Base-by-base conservation (phyloP, 2,329 filamentous ascomycete genomes). In the Aspergillus amoenus region DNA sequence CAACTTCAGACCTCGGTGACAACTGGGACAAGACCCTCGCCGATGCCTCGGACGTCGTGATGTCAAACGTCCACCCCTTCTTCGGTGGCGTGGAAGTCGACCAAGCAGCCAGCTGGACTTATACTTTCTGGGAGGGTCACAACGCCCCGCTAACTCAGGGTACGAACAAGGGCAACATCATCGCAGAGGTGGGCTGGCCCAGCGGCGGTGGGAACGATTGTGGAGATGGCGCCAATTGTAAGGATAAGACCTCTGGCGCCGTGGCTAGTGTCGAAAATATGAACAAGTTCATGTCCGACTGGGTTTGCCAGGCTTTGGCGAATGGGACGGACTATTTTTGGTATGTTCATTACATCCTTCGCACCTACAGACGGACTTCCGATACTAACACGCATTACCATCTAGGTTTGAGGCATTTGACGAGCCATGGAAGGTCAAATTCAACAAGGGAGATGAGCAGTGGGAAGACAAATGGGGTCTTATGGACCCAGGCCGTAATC, bases 391-490 rank as follows among this genome's bases (percentile, higher is more conserved):
- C 11, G 12, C 34, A 27, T 12, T 30, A 55, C 58, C 13, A n/a
- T n/a, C 34, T 37, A 85, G 84, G 85, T 97, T 97, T 72, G 90
- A 93, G 70, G 91, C 92, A 9, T 97, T 97, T 71, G 93, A 97
- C 71, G 93, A 97, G 80, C 92, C 92, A 2, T 97, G 93, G 93
- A 97, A 97, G 78, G 79, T 88, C 55, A 69, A 74, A 17, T 96
- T 87, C 77, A 88, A 97, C 72, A 79, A 79, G 5, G 75, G 75
- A 56, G 66, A 81, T 41, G 81, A 93, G 77, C 82, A 89, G 52
- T 97, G 93, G 93, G 93, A 97, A 78, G 91, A 96, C 71, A 89
- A 96, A 72, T 97, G 93, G 93, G 93, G 94, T 9, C 77, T 97
- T 13, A 87, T 97, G 85, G 91, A 95, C 66, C 83, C 91, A 3